Evolutionary conservation across 441 rosid species (phyloP).

Genomic region (Adansonia madagascariensis): DNA sequence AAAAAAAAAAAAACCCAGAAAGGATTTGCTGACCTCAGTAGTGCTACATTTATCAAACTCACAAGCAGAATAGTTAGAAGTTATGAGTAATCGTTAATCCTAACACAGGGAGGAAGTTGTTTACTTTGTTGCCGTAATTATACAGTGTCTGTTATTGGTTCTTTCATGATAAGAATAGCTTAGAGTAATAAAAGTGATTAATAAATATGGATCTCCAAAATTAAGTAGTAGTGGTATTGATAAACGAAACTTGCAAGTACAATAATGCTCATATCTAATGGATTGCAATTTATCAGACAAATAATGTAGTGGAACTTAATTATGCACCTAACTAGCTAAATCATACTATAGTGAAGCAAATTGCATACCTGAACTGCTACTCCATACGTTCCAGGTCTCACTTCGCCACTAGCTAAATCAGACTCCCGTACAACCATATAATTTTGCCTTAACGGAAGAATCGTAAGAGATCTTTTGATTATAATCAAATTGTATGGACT

Average conservation of each 20-base stretch:
- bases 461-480: conserved; percentile 29
- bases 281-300: not conserved
- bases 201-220: not conserved
- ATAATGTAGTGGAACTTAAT: not conserved
- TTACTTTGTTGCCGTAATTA: not conserved
- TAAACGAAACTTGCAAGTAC: not conserved
- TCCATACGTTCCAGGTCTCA: conserved; percentile 27
- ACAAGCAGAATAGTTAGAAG: not conserved
- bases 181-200: not conserved
- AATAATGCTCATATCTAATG: not conserved
- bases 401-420: conserved; percentile 30
- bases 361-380: conserved; percentile 39
- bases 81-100: not conserved
- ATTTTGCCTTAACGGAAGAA: conserved; percentile 36
- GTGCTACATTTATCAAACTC: not conserved
- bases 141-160: not conserved
- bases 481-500: conserved; percentile 30
- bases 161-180: not conserved
- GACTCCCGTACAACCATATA: conserved; percentile 26
- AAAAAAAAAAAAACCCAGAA: not conserved
- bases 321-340: not conserved
- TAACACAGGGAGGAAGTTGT: not conserved
- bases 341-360: conserved; percentile 20
- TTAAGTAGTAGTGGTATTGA: not conserved
- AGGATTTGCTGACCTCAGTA: not conserved